Evolutionary conservation across 2,329 filamentous ascomycete genomes (phyloP), one percentile per base, ranked within the genome.

Genomic region (Leptographium flavum): DNA sequence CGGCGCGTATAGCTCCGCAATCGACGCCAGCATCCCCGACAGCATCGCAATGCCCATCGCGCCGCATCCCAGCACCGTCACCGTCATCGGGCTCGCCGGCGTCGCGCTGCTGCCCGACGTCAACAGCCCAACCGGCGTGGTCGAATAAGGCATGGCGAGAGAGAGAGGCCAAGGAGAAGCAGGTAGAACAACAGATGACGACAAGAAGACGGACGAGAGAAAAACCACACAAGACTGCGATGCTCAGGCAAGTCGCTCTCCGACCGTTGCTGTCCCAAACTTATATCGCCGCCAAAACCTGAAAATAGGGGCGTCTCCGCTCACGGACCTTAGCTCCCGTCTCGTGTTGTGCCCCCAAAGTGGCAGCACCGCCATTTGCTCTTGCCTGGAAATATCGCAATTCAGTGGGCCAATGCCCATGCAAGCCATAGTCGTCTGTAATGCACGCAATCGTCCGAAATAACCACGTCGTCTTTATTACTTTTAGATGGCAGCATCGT

Each of bases 11-110:
- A 71, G 64, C 52, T 68, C 70, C 33, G 67, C 66, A 38, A 92
- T 71, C 11, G 83, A 84, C 49, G 76, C 69, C 54, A 93, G 74
- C 57, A 94, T 81, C 51, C 86, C 87, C 45, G 75, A 79, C 47
- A 93, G 74, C 54, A 94, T 88, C 47, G 85, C 85, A 49, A 85
- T 84, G 48, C 87, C 87, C 77, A 94, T 84, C 44, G 80, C 88
- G 52, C 85, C 86, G 62, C 84, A 92, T 56, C 87, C 87, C 47
- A 94, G 71, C 50, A 92, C 76, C 50, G 85, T 76, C 66, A 93
- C 71, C 52, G 83, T 90, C 52, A 87, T 72, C 54, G 39, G 33
- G 30, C 22, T 6, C 21, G 37, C 3, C 22, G 37, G 8, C n/a
- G 41, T 4, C 41, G 23, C 3, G 21, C 21, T 33, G 11, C 19